A percentile compares a stretch with the other conserved stretches of the same genome.
Evolutionary conservation across 495 filamentous ascomycete genomes (phyloP).

Genomic region (Tuber calosporum): DNA sequence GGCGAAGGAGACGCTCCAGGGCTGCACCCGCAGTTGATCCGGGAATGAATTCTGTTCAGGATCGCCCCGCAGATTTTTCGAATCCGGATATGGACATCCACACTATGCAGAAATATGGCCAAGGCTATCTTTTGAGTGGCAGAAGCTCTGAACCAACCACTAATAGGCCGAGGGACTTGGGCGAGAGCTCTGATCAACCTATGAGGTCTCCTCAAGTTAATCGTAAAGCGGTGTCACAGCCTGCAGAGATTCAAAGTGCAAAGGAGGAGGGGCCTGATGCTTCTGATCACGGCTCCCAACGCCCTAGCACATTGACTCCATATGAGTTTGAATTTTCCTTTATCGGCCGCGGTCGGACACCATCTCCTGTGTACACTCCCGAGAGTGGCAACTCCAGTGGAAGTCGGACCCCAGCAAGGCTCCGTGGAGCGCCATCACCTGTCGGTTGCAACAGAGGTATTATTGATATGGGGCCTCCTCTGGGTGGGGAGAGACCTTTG

Average conservation of each 20-base stretch:
- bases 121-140: constrained; percentile 23
- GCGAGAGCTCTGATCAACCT: constrained; percentile 8
- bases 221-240: constrained; percentile 42
- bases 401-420: constrained; percentile 29
- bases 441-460: not conserved
- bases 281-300: not conserved
- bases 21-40: not conserved
- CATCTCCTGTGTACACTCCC: constrained; percentile 12
- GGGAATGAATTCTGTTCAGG: not conserved
- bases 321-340: constrained; percentile 20
- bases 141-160: not conserved
- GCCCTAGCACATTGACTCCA: not conserved
- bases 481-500: not conserved
- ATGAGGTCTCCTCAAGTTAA: constrained; percentile 24
- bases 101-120: constrained; percentile 11
- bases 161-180: not conserved
- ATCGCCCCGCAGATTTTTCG: not conserved
- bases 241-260: constrained; percentile 43
- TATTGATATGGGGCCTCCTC: not conserved
- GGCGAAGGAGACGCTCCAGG: constrained; percentile 16
- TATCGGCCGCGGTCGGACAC: constrained; percentile 4
- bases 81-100: not conserved
- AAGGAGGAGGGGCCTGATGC: constrained; percentile 42
- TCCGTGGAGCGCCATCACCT: not conserved
- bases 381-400: constrained; percentile 30